Base-by-base conservation (phyloP, 495 filamentous ascomycete species). In the Chaetomium tenue region DNA sequence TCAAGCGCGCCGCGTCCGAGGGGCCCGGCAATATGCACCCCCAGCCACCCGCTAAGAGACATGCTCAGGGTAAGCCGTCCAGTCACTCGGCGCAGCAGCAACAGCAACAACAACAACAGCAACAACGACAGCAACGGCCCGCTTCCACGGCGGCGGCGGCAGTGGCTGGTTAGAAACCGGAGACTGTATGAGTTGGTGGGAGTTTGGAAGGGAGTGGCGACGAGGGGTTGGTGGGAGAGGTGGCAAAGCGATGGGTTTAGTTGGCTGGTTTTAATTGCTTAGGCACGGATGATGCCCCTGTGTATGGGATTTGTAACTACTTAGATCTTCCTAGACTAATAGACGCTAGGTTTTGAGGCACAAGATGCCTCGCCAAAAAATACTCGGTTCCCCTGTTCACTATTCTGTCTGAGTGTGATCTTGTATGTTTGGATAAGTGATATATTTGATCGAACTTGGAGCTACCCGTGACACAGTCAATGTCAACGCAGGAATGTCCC, bases 281-380 rank as follows among this genome's bases (percentile, higher is more conserved):
- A 18, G 26, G 53, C 7, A 28, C 47, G 28, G 28, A 30, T 8
- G 20, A 44, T 18, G 23, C 20, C 22, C 48, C 22, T 20, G 39
- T 66, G 47, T 66, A 46, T 60, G 52, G 57, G 39, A 12, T 64
- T 39, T 69, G 66, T 70, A 68, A 59, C 33, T 71, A 68, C 25
- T 48, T 71, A 65, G 33, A 64, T 42, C 54, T 65, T 60, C 47
- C 63, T 71, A 72, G 72, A 72, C 48, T 67, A 75, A 75, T 73
- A 71, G 70, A 74, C 42, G 52, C 64, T 68, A 70, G 65, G 63
- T 70, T 75, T 69, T 55, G 73, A 47, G 73, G 73, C 71, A 72
- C 66, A 75, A 72, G 73, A 23, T 75, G 73, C 70, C 73, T 70
- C 73, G 50, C 54, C 66, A 72, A 72, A 33, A 50, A 44, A 5